Evolutionary conservation across 371 early-diverging fungal species (phyloP).

Genomic region (Apophysomyces trapeziformis): DNA sequence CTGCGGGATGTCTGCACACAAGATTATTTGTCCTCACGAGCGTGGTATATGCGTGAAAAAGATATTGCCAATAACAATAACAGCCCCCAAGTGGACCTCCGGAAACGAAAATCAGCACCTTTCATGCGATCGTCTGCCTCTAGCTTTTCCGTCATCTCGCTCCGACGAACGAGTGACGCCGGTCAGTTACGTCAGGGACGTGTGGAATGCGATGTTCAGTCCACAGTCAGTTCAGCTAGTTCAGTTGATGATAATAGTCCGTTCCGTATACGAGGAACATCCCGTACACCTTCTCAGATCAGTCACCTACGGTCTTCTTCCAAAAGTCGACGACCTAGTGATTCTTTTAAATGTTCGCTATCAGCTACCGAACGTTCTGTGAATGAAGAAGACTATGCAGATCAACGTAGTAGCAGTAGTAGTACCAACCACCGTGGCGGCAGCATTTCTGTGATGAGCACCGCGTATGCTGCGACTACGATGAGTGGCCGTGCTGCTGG

Average conservation of each 20-base stretch:
- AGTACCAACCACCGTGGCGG: neutral
- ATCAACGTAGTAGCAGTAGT: neutral
- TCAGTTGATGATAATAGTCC: constrained; percentile 11
- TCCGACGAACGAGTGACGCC: constrained; percentile 30
- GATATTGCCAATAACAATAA: constrained; percentile 11
- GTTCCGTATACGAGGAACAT: neutral
- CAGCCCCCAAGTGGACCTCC: constrained; percentile 10
- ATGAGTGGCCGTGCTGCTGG: no score
- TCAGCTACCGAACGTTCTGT: neutral
- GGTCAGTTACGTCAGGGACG: constrained; percentile 6
- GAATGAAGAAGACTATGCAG: neutral
- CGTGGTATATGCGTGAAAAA: constrained; percentile 41
- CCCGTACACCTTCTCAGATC: constrained; percentile 10
- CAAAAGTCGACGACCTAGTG: neutral
- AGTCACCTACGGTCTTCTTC: neutral
- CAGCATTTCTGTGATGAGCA: no score
- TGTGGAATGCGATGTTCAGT: constrained; percentile 20
- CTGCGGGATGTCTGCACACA: constrained; percentile 52
- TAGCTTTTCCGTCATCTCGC: constrained; percentile 39
- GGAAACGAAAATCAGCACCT: constrained; percentile 40
- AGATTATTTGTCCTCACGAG: constrained; percentile 47
- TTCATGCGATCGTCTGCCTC: constrained; percentile 47
- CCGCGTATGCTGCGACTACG: no score
- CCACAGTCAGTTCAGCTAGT: constrained; percentile 15
- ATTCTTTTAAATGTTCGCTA: neutral